Evolutionary conservation across 768 basidiomycete genomes (phyloP).

Genomic region (Boletus sp.): DNA sequence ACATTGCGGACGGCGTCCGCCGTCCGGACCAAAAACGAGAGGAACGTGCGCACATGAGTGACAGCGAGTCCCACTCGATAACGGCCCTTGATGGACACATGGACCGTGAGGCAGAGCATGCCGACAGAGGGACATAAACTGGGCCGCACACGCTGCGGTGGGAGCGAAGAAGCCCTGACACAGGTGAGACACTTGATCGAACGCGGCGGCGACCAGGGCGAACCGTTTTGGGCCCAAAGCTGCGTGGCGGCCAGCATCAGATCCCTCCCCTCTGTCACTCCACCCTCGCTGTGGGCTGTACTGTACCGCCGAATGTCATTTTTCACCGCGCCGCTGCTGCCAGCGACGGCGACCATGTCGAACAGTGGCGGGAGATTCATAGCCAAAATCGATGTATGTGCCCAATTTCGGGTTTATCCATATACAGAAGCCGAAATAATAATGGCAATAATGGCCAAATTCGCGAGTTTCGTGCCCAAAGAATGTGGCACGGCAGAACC

Average conservation of each 20-base stretch:
- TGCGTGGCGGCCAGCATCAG: conserved; percentile 6
- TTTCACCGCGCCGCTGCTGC: background rate
- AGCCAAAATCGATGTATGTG: background rate
- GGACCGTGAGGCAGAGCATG: conserved; percentile 6
- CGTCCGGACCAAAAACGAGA: conserved; percentile 18
- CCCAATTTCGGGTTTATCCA: background rate
- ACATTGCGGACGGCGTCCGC: too few relatives aligned
- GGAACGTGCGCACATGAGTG: background rate
- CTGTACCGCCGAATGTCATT: background rate
- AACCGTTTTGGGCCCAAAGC: conserved; percentile 14
- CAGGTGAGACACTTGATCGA: conserved; percentile 6
- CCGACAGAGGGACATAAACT: conserved; percentile 6
- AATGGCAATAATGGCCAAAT: conserved; percentile 10
- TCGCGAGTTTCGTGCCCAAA: conserved; percentile 28
- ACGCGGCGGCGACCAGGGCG: conserved; percentile 7
- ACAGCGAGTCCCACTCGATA: conserved; percentile 11
- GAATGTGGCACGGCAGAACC: conserved; percentile 31
- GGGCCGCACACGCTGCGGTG: conserved; percentile 15
- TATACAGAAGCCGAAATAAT: conserved; percentile 1
- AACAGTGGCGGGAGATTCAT: conserved; percentile 6
- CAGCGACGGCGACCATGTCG: background rate
- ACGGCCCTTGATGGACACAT: conserved; percentile 9
- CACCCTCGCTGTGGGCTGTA: background rate
- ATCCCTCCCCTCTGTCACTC: background rate
- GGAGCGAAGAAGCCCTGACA: conserved; percentile 10